Evolutionary conservation across 495 filamentous ascomycete genomes (phyloP), one percentile per base, ranked within the genome.

Genomic region (Penicillium taxi): DNA sequence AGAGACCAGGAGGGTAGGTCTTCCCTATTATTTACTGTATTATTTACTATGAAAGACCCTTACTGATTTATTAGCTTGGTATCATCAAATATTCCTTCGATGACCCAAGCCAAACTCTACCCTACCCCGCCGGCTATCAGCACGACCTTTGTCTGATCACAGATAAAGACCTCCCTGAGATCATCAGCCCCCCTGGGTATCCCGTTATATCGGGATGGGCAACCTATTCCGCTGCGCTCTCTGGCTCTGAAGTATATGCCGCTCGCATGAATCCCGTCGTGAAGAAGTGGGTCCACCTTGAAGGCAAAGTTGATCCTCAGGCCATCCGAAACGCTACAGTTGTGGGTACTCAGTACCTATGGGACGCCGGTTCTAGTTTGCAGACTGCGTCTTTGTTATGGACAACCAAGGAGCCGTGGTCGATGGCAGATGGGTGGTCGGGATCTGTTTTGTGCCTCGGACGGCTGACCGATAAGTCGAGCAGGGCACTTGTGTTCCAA

Each of bases 101-200:
- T 17, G 23, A 35, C 19, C 41, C 41, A 9, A 49, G 34, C 26
- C 12, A 17, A 12, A 20, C 5, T 16, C 32, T 35, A n/a, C 41
- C 41, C 18, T 49, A 44, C 32, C 39, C 39, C 15, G 30, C 35
- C 12, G 40, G 45, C 7, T 48, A 48, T 25, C 9, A 9, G 12
- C 40, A 48, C 20, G 32, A 43, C 21, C 39, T 48, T 12, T 34
- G 34, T 16, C 20, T 48, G 1, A 48, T 48, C 9, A 25, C 35
- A 22, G 39, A 43, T 26, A 4, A 24, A 21, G 18, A 29, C 3
- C 44, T 47, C 15, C 39, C 39, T 24, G 39, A 29, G 8, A 9
- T 42, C 5, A 32, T 25, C 7, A 47, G 40, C 27, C 44, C 40
- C 7, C 45, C 45, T 18, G 45, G 45, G 9, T 48, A 48, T 37